Conservation (phyloP, 2,329 filamentous ascomycete genomes). For the Aspergillus hiratsukae region DNA sequence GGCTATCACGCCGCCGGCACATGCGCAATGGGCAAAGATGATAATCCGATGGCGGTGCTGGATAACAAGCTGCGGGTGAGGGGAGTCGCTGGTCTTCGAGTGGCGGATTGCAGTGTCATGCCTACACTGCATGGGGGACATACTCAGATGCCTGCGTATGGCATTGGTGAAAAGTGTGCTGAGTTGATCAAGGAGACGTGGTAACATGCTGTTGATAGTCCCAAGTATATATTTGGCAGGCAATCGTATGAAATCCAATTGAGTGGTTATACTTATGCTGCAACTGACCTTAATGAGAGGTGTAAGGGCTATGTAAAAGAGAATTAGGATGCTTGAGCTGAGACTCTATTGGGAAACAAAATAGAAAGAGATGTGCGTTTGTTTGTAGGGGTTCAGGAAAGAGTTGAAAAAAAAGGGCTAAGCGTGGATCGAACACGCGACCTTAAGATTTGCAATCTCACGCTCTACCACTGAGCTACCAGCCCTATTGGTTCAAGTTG, state of each 20-base stretch:
- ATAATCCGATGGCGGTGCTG: conserved; percentile 49
- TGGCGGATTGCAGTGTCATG: conserved; percentile 53
- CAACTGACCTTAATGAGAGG: too few species aligned
- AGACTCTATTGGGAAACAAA: too few species aligned
- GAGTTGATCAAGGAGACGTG: conserved; percentile 47
- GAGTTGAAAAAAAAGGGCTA: background rate
- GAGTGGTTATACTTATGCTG: background rate
- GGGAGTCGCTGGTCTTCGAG: conserved; percentile 51
- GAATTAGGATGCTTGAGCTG: too few species aligned
- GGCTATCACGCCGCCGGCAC: conserved; percentile 57
- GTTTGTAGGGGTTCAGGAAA: too few species aligned
- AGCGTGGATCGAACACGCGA: background rate
- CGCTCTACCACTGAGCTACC: background rate
- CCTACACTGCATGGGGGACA: conserved; percentile 48
- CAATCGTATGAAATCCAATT: background rate
- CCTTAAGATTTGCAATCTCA: background rate
- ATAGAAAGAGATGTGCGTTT: too few species aligned
- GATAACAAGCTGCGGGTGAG: conserved; percentile 51
- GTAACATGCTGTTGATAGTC: conserved; percentile 1
- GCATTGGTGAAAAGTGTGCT: conserved; percentile 52
- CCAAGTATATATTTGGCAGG: background rate
- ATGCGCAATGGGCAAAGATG: conserved; percentile 51
- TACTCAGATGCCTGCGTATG: conserved; percentile 57
- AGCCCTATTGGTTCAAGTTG: background rate
- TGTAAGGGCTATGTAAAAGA: background rate